phyloP scores from a whole-genome alignment of 352 stramenopile species.

The Phytophthora constricta region DNA sequence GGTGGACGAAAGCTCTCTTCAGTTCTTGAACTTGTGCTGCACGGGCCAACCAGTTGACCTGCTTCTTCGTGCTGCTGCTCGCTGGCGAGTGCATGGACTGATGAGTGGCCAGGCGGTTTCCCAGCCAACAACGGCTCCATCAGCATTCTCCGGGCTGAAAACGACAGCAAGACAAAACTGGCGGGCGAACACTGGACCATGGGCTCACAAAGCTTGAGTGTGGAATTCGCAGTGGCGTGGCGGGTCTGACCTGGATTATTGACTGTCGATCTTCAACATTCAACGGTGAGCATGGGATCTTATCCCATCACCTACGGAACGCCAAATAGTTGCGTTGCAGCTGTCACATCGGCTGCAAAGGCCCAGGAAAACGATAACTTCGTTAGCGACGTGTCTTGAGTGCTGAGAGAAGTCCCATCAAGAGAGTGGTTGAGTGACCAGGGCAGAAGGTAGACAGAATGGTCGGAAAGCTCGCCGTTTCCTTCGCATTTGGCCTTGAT shows the following conservation, averaged over 20 bases:
- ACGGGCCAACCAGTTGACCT: too few species aligned
- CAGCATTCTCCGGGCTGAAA: neutral
- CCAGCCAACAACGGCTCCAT: neutral
- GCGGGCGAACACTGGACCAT: neutral
- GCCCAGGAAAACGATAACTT: constrained; percentile 30
- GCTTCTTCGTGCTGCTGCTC: neutral
- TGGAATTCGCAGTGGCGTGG: too few species aligned
- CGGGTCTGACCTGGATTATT: too few species aligned
- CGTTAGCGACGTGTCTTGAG: constrained; percentile 34
- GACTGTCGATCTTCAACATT: constrained; percentile 9
- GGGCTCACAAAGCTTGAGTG: neutral
- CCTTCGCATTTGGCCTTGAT: neutral
- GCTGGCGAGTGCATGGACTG: neutral
- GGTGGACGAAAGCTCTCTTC: too few species aligned
- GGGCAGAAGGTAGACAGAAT: constrained; percentile 23
- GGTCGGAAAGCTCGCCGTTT: constrained; percentile 12
- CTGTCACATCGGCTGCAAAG: constrained; percentile 1
- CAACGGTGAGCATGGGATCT: constrained; percentile 38
- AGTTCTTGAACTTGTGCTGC: too few species aligned
- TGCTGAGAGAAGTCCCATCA: constrained; percentile 17
- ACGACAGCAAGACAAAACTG: neutral
- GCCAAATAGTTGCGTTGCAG: constrained; percentile 30
- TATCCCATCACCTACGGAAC: constrained; percentile 26
- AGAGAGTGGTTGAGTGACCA: constrained; percentile 7
- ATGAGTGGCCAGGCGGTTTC: neutral